Evolutionary conservation across 768 basidiomycete genomes (phyloP).

Genomic region (Asterophora parasitica): DNA sequence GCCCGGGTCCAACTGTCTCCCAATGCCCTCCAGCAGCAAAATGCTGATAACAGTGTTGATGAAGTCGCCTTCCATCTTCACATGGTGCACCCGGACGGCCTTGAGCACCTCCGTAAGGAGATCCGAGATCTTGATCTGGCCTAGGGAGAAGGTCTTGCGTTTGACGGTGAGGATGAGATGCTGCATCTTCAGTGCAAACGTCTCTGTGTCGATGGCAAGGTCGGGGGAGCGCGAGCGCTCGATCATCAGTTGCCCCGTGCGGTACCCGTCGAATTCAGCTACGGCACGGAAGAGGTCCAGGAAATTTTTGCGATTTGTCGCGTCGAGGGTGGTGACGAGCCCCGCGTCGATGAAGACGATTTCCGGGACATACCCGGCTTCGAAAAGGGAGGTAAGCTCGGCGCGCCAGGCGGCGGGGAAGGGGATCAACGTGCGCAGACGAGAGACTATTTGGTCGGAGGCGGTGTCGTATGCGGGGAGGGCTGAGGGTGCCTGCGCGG

Average conservation of each 20-base stretch:
- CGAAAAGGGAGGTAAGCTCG: slow-evolving; percentile 57
- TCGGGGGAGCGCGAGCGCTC: slow-evolving; percentile 91
- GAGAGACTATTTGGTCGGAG: slow-evolving; percentile 61
- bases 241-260: slow-evolving; percentile 92
- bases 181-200: slow-evolving; percentile 97
- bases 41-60: slow-evolving; percentile 97
- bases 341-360: slow-evolving; percentile 97
- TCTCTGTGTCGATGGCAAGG: slow-evolving; percentile 86
- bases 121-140: slow-evolving; percentile 95
- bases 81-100: slow-evolving; percentile 86
- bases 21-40: slow-evolving; percentile 91
- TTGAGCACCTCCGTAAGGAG: slow-evolving; percentile 85
- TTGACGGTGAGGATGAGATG: slow-evolving; percentile 91
- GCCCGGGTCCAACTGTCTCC: slow-evolving; percentile 85
- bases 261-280: slow-evolving; percentile 96
- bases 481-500: slow-evolving; percentile 13
- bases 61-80: slow-evolving; percentile 98
- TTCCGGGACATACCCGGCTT: slow-evolving; percentile 84
- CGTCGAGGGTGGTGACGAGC: slow-evolving; percentile 83
- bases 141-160: slow-evolving; percentile 93
- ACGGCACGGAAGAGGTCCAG: slow-evolving; percentile 95
- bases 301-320: slow-evolving; percentile 85
- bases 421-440: slow-evolving; percentile 56
- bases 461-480: slow-evolving; percentile 39
- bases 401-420: slow-evolving; percentile 64